Conservation (phyloP, 1,284 basidiomycete genomes). For the Stereum hirsutum region DNA sequence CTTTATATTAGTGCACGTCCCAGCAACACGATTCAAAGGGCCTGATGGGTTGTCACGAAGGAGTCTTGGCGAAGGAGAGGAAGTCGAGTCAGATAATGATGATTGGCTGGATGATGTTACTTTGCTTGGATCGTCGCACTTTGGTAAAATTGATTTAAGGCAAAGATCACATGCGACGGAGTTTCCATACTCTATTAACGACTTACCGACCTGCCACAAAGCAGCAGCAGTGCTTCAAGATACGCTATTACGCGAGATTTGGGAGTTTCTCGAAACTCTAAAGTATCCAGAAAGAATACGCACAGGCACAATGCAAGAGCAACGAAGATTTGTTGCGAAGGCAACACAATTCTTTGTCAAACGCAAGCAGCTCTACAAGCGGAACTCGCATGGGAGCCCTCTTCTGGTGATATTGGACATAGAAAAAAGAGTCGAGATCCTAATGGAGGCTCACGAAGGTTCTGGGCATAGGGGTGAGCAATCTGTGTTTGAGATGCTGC, state of each 20-base stretch:
- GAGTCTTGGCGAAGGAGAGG: conserved; percentile 11
- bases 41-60: conserved; percentile 23
- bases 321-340: conserved; percentile 7
- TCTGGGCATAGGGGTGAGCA: conserved; percentile 19
- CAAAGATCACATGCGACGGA: too few species aligned
- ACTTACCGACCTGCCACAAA: too few species aligned
- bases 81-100: conserved; percentile 8
- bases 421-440: neutral
- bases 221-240: neutral
- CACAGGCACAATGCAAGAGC: neutral
- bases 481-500: conserved; percentile 14
- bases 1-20: conserved; percentile 26
- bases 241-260: neutral
- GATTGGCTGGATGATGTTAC: conserved; percentile 20
- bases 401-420: conserved; percentile 11
- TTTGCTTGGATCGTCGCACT: neutral
- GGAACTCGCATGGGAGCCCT: conserved; percentile 4
- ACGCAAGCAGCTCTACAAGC: conserved; percentile 2
- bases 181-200: neutral
- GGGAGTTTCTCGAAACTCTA: conserved; percentile 2
- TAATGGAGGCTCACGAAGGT: conserved; percentile 13
- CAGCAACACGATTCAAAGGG: conserved; percentile 18
- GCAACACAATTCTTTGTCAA: conserved; percentile 9
- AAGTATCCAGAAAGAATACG: neutral
- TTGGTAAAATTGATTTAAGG: too few species aligned